Base-by-base conservation (phyloP, 2,329 filamentous ascomycete genomes). In the Cordyceps cateniannulata region DNA sequence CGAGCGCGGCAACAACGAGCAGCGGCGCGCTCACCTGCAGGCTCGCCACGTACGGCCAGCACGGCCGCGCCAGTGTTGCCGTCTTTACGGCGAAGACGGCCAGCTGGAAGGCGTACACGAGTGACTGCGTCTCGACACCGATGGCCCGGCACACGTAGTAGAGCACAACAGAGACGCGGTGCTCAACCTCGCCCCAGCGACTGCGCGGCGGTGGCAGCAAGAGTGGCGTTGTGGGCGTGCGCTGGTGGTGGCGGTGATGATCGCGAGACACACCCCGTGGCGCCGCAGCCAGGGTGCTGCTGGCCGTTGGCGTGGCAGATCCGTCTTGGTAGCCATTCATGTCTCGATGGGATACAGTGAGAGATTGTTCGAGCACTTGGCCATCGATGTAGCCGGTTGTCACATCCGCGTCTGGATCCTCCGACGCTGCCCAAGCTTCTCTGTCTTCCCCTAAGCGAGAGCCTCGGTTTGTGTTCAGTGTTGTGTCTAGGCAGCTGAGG, bases 1-100 rank as follows among this genome's bases (percentile, higher is more conserved):
- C 90, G 14, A 91, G 66, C 1, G 82, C 84, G 9, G 90, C 91
- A 8, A 93, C 71, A 3, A 82, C 73, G 5, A 96, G 75, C 2
- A 96, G 76, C 3, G 88, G 85, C 65, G 88, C 86, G 5, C 85
- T 79, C 5, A 92, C 74, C 71, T 82, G 82, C 7, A 84, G 77
- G 49, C 82, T 86, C n/a, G 84, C 79, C 48, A 85, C 85, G 61
- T 86, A 86, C 0, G 91, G 91, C 70, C 85, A 85, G 71, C 92
- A 96, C 1, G 87, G 83, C 51, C 81, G 79, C 3, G 82, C 79
- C 10, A 95, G 73, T 0, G 85, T 84, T 14, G 81, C 74, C 9
- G 92, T 74, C 72, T 96, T 96, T 54, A 81, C 65, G 6, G 88
- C 70, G 66, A 96, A 93, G 1, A 93, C 66, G 1, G 72, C 66